Conservation (phyloP, 2,329 filamentous ascomycete species). For the Apiospora koreana region DNA sequence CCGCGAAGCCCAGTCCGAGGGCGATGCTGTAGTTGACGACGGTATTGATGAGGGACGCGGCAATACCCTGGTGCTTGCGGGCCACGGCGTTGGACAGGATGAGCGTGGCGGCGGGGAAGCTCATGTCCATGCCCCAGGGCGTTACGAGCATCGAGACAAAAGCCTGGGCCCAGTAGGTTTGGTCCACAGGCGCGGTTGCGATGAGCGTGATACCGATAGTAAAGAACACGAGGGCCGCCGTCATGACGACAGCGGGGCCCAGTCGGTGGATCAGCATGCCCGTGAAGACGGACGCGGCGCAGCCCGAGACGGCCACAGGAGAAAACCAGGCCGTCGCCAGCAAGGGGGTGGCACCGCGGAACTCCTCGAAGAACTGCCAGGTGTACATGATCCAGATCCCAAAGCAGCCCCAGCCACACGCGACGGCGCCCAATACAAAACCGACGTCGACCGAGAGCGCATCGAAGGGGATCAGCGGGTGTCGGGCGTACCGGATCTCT, state of each 20-base stretch:
- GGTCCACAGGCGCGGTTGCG: constrained; percentile 40
- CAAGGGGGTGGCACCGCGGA: constrained; percentile 35
- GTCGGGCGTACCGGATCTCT: constrained; percentile 44
- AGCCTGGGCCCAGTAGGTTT: constrained; percentile 55
- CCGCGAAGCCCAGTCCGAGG: constrained; percentile 56
- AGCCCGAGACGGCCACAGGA: constrained; percentile 27
- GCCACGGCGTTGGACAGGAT: constrained; percentile 47
- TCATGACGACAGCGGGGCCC: constrained; percentile 28
- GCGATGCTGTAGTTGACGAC: constrained; percentile 60
- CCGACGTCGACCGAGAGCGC: constrained; percentile 47
- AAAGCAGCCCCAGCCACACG: constrained; percentile 56
- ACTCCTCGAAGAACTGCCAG: constrained; percentile 49
- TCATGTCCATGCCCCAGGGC: constrained; percentile 57
- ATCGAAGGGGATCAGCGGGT: constrained; percentile 60
- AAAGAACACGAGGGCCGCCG: constrained; percentile 25
- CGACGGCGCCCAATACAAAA: constrained; percentile 58
- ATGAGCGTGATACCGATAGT: constrained; percentile 26
- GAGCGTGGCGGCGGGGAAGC: constrained; percentile 53
- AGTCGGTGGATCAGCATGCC: constrained; percentile 34
- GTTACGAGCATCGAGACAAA: constrained; percentile 50
- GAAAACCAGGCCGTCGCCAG: constrained; percentile 33
- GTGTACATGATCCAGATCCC: constrained; percentile 56
- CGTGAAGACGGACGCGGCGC: constrained; percentile 34
- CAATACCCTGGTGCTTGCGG: constrained; percentile 31
- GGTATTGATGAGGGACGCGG: constrained; percentile 51